Evolutionary conservation across 805 yeast species (phyloP), one percentile per base, ranked within the genome.

Genomic region (Henningerozyma blattae): DNA sequence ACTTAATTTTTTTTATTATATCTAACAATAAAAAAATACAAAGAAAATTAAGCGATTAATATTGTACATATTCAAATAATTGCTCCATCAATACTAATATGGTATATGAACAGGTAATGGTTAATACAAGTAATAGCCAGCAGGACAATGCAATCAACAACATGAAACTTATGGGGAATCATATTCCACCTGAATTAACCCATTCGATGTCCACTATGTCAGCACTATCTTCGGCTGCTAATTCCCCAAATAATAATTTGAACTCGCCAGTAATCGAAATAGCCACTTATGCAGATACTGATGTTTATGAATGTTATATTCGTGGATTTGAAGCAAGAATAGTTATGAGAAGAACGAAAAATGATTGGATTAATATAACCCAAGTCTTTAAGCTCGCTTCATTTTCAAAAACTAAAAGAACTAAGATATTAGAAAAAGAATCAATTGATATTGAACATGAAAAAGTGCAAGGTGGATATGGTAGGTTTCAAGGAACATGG

Each of bases 321-420:
- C 64, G 71, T 22, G 83, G 77, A 34, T 45, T 35, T 28, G 58
- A 48, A 36, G 44, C 54, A 9, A 41, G 51, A 15, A 48, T 56
- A 27, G 53, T 54, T 2, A 91, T 91, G 97, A 72, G 97, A 47
- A 67, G 97, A 37, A 77, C 83, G 40, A 67, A 70, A 32, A 98
- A 91, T 54, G 82, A 87, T 46, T 91, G 97, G 97, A 85, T 91
- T 35, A 82, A 82, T 50, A 85, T 86, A 16, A 82, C 93, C 1
- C 94, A 82, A 52, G 77, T 81, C 25, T 62, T 82, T 44, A 81
- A 82, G 51, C 74, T 81, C 39, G 86, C 87, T 25, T 73, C 77
- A 39, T 77, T 76, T 47, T 80, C 84, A 28, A 82, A 82, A 56
- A 81, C 87, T 2, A 79, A 77, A 48, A 60, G 94, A 54, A 81